Base-by-base conservation (phyloP, 148 eudicot genomes). In the Cornus florida region DNA sequence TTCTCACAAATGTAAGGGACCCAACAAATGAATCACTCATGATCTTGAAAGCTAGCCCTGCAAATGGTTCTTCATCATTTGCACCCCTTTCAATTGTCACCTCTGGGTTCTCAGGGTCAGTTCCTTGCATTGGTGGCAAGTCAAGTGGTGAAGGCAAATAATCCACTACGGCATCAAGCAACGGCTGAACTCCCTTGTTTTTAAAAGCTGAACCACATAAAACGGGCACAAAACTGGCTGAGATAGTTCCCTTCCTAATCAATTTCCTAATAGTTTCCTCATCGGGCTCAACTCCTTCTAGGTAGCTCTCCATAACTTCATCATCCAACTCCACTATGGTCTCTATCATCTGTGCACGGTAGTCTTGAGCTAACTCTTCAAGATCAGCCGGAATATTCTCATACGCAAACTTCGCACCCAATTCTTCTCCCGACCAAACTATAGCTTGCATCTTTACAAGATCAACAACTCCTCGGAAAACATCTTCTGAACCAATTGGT, bases 111-210 rank as follows among this genome's bases (percentile, higher is more conserved):
- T 92, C 98, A 24, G 99, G 98, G 78, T 96, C 99, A 33, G 93
- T 91, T 67, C 99, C 99, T 75, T 84, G 84, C 97, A 96, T 96
- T 38, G 99, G 70, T 14, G 99, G 99, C 86, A 96, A 32, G 48
- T 96, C 99, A 67, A 92, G 77, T 23, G 99, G 99, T 69, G 99
- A 96, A 56, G 99, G 99, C 79, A 96, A 82, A 84, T 91, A 96
- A 79, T 93, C 98, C 77, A 96, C 99, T 33, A 96, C 99, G n/a
- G 99, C 95, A 84, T 96, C 99, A 56, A 96, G 93, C 81, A 96
- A 84, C 64, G 99, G 97, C 79, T 96, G 99, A 73, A 96, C 99
- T 35, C 99, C 99, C 86, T 96, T 96, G 79, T 96, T 96, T 87
- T 96, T 96, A 79, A 96, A 93, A 50, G 99, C 99, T 7, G 99